Percentiles rank a stretch among this genome's conserved stretches.
Conservation (phyloP, 1,139 yeast genomes). For the Hanseniaspora uvarum region DNA sequence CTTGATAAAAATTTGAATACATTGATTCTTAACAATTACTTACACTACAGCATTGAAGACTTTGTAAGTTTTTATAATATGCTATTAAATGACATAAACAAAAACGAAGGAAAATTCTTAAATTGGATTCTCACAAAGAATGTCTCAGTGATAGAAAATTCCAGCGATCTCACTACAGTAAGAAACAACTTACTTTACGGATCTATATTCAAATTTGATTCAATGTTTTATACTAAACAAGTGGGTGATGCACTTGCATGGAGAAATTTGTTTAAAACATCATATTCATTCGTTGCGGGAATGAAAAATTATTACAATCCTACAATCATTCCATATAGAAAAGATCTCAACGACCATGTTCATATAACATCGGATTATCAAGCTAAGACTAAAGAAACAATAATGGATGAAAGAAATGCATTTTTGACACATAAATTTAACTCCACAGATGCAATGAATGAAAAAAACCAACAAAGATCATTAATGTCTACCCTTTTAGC, state of each 20-base stretch:
- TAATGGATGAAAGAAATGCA: background rate
- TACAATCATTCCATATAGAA: background rate
- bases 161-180: background rate
- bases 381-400: background rate
- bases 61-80: slow-evolving; percentile 4
- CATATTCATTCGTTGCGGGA: background rate
- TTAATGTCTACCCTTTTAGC: background rate
- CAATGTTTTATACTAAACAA: background rate
- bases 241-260: background rate
- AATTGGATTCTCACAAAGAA: background rate
- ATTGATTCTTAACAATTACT: background rate
- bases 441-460: background rate
- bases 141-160: background rate
- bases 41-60: background rate
- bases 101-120: background rate
- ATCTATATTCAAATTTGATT: background rate
- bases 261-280: background rate
- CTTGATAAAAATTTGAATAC: background rate
- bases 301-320: background rate
- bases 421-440: background rate
- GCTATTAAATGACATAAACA: background rate
- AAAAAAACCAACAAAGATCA: background rate
- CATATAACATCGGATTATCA: background rate
- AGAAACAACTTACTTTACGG: slow-evolving; percentile 3
- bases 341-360: background rate